Percentiles rank a stretch among this genome's conserved stretches.
Conservation (phyloP, 1,284 basidiomycete species). For the Coniferiporia weirii region DNA sequence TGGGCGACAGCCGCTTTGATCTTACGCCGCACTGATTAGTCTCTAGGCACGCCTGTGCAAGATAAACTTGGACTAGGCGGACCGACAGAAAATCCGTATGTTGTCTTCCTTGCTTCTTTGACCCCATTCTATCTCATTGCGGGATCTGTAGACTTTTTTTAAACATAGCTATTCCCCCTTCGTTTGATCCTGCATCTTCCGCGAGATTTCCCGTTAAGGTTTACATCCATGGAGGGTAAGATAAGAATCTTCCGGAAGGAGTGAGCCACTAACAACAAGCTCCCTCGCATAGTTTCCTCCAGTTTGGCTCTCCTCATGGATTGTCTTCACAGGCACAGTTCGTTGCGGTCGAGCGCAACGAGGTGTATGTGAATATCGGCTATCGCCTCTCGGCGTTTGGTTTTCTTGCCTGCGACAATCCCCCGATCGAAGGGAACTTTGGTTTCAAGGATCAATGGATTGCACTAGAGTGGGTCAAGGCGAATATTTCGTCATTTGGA, state of each 20-base stretch:
- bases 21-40: not conserved
- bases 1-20: not conserved
- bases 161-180: slow-evolving; percentile 63
- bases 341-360: slow-evolving; percentile 53
- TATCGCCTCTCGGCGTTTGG: slow-evolving; percentile 72
- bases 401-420: slow-evolving; percentile 60
- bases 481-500: slow-evolving; percentile 56
- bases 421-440: slow-evolving; percentile 60
- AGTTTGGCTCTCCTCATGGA: slow-evolving; percentile 68
- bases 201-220: slow-evolving; percentile 60
- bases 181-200: slow-evolving; percentile 35
- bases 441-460: slow-evolving; percentile 79
- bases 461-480: slow-evolving; percentile 53
- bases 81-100: slow-evolving; percentile 67
- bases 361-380: slow-evolving; percentile 70
- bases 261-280: not conserved
- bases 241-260: not conserved
- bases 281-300: slow-evolving; percentile 53
- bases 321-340: slow-evolving; percentile 59
- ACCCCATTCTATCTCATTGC: not conserved
- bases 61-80: slow-evolving; percentile 60
- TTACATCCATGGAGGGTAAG: slow-evolving; percentile 71
- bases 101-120: not conserved
- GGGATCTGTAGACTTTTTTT: slow-evolving; percentile 47
- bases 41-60: slow-evolving; percentile 38